Base-by-base conservation (phyloP, 768 basidiomycete species). In the Tylopilus felleus region DNA sequence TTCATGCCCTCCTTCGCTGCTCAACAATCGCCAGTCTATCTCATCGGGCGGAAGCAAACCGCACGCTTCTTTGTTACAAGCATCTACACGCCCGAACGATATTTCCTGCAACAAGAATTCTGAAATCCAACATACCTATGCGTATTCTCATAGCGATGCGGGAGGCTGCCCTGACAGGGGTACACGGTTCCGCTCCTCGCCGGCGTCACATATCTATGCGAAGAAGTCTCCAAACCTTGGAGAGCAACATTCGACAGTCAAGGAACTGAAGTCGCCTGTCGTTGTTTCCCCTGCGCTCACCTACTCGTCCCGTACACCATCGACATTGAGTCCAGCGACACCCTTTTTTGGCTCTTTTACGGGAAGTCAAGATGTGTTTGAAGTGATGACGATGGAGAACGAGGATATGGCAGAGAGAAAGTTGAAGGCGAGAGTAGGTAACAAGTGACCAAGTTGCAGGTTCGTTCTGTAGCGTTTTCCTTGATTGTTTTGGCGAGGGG, bases 321-420 rank as follows among this genome's bases (percentile, higher is more conserved):
- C 83, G 36, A 85, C 83, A 27, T 74, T 86, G 51, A 87, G 86
- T 63, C 86, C 86, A 17, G 79, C 84, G 12, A 88, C 85, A 12
- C 85, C 85, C 12, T 88, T 86, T 71, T 83, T 86, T 69, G 80
- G 80, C 25, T 80, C 81, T 8, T 86, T 87, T 63, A 46, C 45
- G 19, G 51, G 65, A 21, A 55, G 58, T 28, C 62, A 67, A 47
- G 74, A 73, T 23, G 56, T 49, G 22, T 75, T 72, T 55, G 71
- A 69, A 19, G 58, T 53, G 28, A 39, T 61, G 58, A 52, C 58
- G 33, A 52, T 54, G 41, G 67, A 63, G 22, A 55, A 39, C 36
- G 65, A 71, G 22, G 66, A 62, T 5, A 42, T 48, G 35, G 25
- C 54, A 1, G 66, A 70, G 53, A 64, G 64, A 45, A 68, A 55